Conservation (phyloP, 371 early-diverging fungal species). For the Apophysomyces ossiformis region DNA sequence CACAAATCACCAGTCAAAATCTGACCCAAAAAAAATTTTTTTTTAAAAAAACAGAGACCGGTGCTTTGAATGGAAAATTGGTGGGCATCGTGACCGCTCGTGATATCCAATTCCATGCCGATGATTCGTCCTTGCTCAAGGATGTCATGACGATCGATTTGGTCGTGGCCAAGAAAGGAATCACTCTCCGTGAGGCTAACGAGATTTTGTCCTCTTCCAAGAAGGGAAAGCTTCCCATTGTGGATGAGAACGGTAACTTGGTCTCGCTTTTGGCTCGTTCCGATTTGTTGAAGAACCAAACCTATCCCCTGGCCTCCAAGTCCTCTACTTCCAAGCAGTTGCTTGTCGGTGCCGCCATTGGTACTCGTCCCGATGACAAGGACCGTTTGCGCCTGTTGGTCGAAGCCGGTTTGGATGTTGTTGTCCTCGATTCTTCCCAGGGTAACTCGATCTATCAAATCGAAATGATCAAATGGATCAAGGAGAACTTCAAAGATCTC, state of each 20-base stretch:
- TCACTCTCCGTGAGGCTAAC: constrained; percentile 91
- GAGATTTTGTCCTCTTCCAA: constrained; percentile 84
- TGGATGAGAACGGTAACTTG: constrained; percentile 80
- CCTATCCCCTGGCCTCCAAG: constrained; percentile 93
- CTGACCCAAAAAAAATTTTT: constrained; percentile 3
- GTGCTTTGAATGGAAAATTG: constrained; percentile 87
- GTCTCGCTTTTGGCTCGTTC: constrained; percentile 93
- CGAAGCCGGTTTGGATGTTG: constrained; percentile 93
- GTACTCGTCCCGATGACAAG: constrained; percentile 91
- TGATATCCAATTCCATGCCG: constrained; percentile 91
- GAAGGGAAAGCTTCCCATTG: constrained; percentile 97
- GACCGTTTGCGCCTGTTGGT: constrained; percentile 83
- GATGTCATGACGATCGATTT: constrained; percentile 92
- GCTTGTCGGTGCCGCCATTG: constrained; percentile 92
- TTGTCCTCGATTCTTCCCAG: constrained; percentile 93
- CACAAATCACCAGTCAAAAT: background rate
- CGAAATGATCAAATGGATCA: constrained; percentile 93
- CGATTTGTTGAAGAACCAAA: constrained; percentile 95
- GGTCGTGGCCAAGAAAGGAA: constrained; percentile 84
- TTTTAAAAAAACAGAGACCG: constrained; percentile 58
- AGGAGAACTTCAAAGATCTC: constrained; percentile 73
- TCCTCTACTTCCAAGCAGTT: constrained; percentile 83
- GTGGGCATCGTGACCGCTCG: constrained; percentile 96
- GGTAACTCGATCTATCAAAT: constrained; percentile 94
- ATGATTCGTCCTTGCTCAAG: constrained; percentile 60